These are phyloP conservation scores for Boletellus emodensis DNA, from an alignment of 768 basidiomycete species.

Conservation along the genomic window DNA sequence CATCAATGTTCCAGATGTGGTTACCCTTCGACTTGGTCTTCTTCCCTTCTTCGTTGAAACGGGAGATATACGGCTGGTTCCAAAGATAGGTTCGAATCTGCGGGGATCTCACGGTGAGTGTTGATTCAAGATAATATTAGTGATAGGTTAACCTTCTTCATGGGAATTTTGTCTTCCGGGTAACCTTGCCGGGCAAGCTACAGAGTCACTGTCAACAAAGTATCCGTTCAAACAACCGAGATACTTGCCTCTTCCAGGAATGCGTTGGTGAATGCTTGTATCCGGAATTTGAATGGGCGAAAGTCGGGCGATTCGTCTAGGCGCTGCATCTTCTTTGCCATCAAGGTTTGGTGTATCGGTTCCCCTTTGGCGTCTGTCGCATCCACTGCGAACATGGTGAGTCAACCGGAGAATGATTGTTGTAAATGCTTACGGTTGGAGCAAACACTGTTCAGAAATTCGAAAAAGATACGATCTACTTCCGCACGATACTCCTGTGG, in stretches of 20 bases:
- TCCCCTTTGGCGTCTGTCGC: conserved; percentile 93
- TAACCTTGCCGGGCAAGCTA: conserved; percentile 83
- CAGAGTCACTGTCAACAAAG: conserved; percentile 11
- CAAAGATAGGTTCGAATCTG: conserved; percentile 94
- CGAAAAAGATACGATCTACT: conserved; percentile 88
- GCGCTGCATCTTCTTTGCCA: conserved; percentile 99
- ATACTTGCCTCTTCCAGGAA: conserved; percentile 82
- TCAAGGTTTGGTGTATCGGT: conserved; percentile 94
- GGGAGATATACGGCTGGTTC: conserved; percentile 89
- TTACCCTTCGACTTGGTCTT: conserved; percentile 99
- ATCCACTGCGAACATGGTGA: conserved; percentile 59
- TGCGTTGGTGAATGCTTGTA: conserved; percentile 94
- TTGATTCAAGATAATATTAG: conserved; percentile 5
- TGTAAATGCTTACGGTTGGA: conserved; percentile 70
- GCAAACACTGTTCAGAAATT: conserved; percentile 83
- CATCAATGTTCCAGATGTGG: conserved; percentile 98
- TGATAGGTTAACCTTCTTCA: conserved; percentile 74
- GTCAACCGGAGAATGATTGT: conserved; percentile 5
- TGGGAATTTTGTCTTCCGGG: conserved; percentile 91
- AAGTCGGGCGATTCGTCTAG: conserved; percentile 96
- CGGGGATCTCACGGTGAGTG: conserved; percentile 22
- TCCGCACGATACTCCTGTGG: conserved; percentile 77
- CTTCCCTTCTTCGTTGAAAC: conserved; percentile 98
- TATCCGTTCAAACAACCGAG: background rate
- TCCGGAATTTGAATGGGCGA: conserved; percentile 98